A percentile compares a stretch with the other conserved stretches of the same genome.
These are phyloP conservation scores for Clonostachys chloroleuca DNA, from an alignment of 2,329 filamentous ascomycete genomes.

Conservation along the genomic window DNA sequence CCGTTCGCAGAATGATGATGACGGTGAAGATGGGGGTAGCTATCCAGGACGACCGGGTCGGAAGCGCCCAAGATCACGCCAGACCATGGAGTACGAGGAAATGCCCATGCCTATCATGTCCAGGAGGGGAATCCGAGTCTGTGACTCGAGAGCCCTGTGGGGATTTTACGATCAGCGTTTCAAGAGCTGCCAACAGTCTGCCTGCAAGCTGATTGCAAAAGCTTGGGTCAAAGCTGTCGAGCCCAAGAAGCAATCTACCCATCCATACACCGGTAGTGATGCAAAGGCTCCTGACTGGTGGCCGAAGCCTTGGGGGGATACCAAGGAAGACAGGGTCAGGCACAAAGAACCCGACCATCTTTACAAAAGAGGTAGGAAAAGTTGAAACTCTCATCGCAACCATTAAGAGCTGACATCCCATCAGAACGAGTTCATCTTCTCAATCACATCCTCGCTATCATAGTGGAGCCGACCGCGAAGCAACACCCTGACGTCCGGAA, in stretches of 20 bases:
- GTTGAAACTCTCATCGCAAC: neutral
- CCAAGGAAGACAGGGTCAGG: conserved; percentile 49
- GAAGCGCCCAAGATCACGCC: neutral
- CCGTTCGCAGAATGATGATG: neutral
- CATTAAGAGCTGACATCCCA: conserved; percentile 3
- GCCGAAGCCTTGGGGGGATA: conserved; percentile 50
- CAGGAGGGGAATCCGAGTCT: conserved; percentile 44
- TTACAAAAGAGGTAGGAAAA: conserved; percentile 56
- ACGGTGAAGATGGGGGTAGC: neutral
- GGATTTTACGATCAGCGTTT: conserved; percentile 59
- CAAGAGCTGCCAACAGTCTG: conserved; percentile 63
- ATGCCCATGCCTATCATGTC: conserved; percentile 29
- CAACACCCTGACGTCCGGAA: conserved; percentile 50
- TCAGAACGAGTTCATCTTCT: conserved; percentile 56
- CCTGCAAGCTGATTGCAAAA: conserved; percentile 70
- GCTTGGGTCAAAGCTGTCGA: conserved; percentile 73
- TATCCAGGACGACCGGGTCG: neutral
- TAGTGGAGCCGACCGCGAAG: conserved; percentile 42
- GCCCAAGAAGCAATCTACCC: conserved; percentile 72
- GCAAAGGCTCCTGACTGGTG: conserved; percentile 63
- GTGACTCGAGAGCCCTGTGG: conserved; percentile 48
- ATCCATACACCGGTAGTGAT: conserved; percentile 66
- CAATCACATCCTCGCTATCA: conserved; percentile 54
- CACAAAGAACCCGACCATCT: conserved; percentile 74
- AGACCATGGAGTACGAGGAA: conserved; percentile 28